Evolutionary conservation across 176 grass and related monocot genomes (phyloP).

Genomic region (Bonia amplexicaulis): DNA sequence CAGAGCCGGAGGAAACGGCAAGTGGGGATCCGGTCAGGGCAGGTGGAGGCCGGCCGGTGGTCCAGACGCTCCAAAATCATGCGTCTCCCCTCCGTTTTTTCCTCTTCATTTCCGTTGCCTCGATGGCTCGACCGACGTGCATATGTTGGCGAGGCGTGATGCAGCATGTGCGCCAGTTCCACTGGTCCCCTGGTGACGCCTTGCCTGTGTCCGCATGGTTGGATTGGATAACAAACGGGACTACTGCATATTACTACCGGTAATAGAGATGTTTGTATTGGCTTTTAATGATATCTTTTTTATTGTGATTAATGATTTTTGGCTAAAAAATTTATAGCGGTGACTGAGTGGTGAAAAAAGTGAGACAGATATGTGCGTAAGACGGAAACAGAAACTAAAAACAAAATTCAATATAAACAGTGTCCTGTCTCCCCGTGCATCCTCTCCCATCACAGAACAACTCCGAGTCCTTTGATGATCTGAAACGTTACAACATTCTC

Average conservation of each 20-base stretch:
- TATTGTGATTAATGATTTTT: too few relatives aligned
- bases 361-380: too few relatives aligned
- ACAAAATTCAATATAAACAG: too few relatives aligned
- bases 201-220: neutral
- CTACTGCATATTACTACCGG: too few relatives aligned
- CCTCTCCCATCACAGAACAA: neutral
- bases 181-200: neutral
- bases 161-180: conserved; percentile 17
- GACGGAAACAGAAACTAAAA: too few relatives aligned
- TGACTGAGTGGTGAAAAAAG: too few relatives aligned
- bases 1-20: neutral
- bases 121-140: neutral
- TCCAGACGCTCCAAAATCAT: neutral
- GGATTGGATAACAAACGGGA: neutral
- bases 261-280: too few relatives aligned
- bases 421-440: too few relatives aligned
- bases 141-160: neutral
- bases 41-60: neutral
- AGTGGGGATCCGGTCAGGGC: neutral
- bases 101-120: neutral
- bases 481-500: neutral
- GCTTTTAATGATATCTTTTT: too few relatives aligned
- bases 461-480: neutral
- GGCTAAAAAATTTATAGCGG: too few relatives aligned
- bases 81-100: neutral